Conservation (phyloP, 306 rosid genomes). For the Inga laurina region DNA sequence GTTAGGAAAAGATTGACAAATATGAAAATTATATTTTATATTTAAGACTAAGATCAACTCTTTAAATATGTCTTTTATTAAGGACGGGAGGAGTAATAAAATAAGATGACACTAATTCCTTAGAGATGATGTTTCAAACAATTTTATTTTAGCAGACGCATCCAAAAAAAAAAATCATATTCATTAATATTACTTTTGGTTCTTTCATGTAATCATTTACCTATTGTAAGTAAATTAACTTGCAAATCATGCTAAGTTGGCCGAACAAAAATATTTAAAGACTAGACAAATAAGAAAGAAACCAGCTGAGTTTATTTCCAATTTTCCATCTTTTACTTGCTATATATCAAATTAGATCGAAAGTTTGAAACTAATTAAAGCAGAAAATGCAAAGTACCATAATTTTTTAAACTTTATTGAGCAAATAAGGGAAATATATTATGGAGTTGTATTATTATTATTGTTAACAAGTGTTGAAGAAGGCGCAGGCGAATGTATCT, state of each 20-base stretch:
- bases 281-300: not conserved
- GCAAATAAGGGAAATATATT: not conserved
- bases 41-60: too few species aligned
- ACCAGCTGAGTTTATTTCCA: not conserved
- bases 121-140: not conserved
- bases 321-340: too few species aligned
- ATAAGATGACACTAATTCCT: not conserved
- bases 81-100: too few species aligned
- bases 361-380: not conserved
- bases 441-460: not conserved
- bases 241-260: not conserved
- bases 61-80: too few species aligned
- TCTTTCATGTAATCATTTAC: too few species aligned
- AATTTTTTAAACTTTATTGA: not conserved
- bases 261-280: not conserved
- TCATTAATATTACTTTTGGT: too few species aligned
- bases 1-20: too few species aligned
- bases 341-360: too few species aligned
- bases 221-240: not conserved
- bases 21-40: too few species aligned
- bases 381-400: not conserved
- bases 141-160: not conserved
- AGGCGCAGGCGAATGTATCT: not conserved
- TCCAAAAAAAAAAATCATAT: too few species aligned
- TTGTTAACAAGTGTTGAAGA: not conserved